These are phyloP conservation scores for Colletotrichum tanaceti DNA, from an alignment of 2,329 filamentous ascomycete species.

Conservation along the genomic window DNA sequence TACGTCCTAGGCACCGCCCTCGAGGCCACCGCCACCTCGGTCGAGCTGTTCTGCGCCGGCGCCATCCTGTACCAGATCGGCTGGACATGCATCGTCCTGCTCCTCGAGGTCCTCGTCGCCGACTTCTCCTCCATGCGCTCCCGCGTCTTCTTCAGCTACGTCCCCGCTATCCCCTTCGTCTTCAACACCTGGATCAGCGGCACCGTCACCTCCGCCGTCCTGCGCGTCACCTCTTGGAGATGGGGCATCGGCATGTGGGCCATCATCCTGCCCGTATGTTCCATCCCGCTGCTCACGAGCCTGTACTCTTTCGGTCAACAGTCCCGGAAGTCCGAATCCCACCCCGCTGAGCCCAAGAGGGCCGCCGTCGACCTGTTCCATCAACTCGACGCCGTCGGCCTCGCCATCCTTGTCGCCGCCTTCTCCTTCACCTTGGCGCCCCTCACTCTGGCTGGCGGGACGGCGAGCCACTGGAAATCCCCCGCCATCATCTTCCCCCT, in stretches of 20 bases:
- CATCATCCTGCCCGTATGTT: constrained; percentile 68
- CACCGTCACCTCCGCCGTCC: constrained; percentile 63
- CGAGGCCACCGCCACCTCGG: constrained; percentile 60
- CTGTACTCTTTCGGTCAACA: constrained; percentile 56
- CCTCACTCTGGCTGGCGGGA: constrained; percentile 66
- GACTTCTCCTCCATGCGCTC: constrained; percentile 70
- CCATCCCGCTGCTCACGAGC: constrained; percentile 61
- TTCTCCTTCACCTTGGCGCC: constrained; percentile 62
- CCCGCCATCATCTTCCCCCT: constrained; percentile 64
- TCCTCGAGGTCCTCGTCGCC: constrained; percentile 70
- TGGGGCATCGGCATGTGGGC: constrained; percentile 75
- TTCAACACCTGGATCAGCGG: constrained; percentile 74
- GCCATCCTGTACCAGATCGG: constrained; percentile 69
- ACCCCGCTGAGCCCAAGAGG: constrained; percentile 43
- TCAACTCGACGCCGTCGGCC: constrained; percentile 64
- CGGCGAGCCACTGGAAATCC: constrained; percentile 59
- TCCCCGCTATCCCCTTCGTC: constrained; percentile 69
- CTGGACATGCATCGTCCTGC: constrained; percentile 66
- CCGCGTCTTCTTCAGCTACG: constrained; percentile 70
- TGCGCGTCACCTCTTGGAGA: constrained; percentile 64
- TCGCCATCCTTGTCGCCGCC: constrained; percentile 58
- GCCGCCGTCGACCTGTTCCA: constrained; percentile 62
- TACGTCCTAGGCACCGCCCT: constrained; percentile 66
- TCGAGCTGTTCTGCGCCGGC: constrained; percentile 64
- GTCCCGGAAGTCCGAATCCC: constrained; percentile 50